Percentiles rank a stretch among this genome's conserved stretches.
Evolutionary conservation across 441 rosid species (phyloP).

Genomic region (Hura crepitans): DNA sequence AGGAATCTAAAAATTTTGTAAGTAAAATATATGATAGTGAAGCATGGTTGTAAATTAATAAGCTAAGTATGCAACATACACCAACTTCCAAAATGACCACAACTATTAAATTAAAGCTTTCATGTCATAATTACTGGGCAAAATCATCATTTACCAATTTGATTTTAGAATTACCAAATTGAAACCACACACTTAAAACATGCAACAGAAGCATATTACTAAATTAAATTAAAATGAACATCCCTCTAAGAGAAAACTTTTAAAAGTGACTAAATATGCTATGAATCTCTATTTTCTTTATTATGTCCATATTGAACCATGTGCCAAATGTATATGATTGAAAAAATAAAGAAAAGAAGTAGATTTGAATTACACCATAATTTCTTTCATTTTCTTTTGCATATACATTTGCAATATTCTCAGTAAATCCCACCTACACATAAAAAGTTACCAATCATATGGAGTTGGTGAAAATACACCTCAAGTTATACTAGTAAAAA

Average conservation of each 20-base stretch:
- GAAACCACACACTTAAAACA: too few relatives aligned
- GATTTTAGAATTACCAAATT: too few relatives aligned
- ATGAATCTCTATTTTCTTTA: slow-evolving; percentile 26
- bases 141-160: too few relatives aligned
- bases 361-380: slow-evolving; percentile 34
- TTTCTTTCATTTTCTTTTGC: slow-evolving; percentile 46
- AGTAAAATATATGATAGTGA: too few relatives aligned
- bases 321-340: slow-evolving; percentile 27
- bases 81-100: too few relatives aligned
- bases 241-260: slow-evolving; percentile 22
- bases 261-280: neutral
- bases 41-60: too few relatives aligned
- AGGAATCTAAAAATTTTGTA: too few relatives aligned
- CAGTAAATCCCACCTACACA: slow-evolving; percentile 85
- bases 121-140: too few relatives aligned
- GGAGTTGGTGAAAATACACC: neutral
- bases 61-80: too few relatives aligned
- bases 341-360: slow-evolving; percentile 19
- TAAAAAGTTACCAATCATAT: slow-evolving; percentile 12
- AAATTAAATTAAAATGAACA: neutral
- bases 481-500: neutral
- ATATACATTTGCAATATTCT: slow-evolving; percentile 78
- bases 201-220: neutral
- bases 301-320: slow-evolving; percentile 28
- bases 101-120: too few relatives aligned